Percentiles rank a stretch among this genome's conserved stretches.
Conservation (phyloP, 169 alveolate species). For the Plasmodium berghei region DNA sequence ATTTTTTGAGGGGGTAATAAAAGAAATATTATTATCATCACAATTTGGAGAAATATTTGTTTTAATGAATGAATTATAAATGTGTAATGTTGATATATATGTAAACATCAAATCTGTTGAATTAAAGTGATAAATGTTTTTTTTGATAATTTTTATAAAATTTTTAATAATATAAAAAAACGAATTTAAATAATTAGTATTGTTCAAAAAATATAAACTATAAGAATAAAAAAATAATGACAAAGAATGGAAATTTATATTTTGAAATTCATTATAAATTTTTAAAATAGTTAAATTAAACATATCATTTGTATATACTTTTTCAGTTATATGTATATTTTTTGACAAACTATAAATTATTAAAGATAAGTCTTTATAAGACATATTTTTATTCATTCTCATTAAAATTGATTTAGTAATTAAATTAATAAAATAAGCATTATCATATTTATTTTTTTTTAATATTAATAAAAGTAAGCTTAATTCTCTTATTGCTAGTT, state of each 20-base stretch:
- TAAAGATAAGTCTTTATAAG: conserved; percentile 57
- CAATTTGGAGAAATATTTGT: background rate
- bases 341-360: conserved; percentile 38
- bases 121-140: conserved; percentile 31
- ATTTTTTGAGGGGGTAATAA: no score
- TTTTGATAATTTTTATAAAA: conserved; percentile 48
- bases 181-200: conserved; percentile 29
- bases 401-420: conserved; percentile 54
- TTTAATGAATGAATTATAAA: background rate
- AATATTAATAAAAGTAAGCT: conserved; percentile 39
- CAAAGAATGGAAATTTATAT: conserved; percentile 50
- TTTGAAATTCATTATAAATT: conserved; percentile 43
- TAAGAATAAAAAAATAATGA: conserved; percentile 73
- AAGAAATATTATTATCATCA: background rate
- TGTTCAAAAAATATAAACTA: conserved; percentile 50
- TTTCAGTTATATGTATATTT: conserved; percentile 9
- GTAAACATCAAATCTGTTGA: conserved; percentile 73
- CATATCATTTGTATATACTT: conserved; percentile 49
- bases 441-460: conserved; percentile 62
- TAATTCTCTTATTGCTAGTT: conserved; percentile 47
- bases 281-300: conserved; percentile 47
- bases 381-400: conserved; percentile 64
- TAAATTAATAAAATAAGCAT: conserved; percentile 23
- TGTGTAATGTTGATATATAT: conserved; percentile 32
- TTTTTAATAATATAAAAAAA: conserved; percentile 59